Conservation (phyloP, 176 grass and related monocot genomes). For the Raddia distichophylla region DNA sequence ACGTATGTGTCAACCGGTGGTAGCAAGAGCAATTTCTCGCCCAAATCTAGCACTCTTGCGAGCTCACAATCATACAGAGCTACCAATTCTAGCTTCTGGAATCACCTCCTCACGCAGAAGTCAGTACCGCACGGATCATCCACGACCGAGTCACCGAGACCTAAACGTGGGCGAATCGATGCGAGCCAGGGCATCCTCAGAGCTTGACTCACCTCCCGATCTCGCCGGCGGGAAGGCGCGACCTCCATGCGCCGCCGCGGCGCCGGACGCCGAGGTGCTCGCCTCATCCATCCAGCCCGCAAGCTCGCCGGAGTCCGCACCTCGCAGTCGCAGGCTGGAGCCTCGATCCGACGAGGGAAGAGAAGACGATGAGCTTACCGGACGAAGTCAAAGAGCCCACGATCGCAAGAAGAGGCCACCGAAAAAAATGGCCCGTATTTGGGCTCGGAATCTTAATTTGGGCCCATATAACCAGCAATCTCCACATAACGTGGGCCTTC, state of each 20-base stretch:
- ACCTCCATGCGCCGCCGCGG: slow-evolving; percentile 6
- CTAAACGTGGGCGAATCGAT: slow-evolving; percentile 26
- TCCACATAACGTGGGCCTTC: background rate
- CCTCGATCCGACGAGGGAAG: slow-evolving; percentile 12
- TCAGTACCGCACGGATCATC: background rate
- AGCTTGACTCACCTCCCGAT: slow-evolving; percentile 64
- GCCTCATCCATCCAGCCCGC: slow-evolving; percentile 54
- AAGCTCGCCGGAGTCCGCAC: slow-evolving; percentile 34
- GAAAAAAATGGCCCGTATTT: background rate
- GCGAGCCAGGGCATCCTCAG: background rate
- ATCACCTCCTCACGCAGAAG: background rate
- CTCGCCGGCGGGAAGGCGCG: slow-evolving; percentile 43
- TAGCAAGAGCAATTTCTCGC: slow-evolving; percentile 4
- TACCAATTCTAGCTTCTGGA: slow-evolving; percentile 1
- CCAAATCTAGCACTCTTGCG: background rate
- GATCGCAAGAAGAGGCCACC: background rate
- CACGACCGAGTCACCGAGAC: background rate
- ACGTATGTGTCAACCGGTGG: background rate
- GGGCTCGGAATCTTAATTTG: background rate
- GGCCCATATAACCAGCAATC: no score
- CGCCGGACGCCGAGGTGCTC: slow-evolving; percentile 52
- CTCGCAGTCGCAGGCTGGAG: background rate
- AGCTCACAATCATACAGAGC: background rate
- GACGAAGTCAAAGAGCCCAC: background rate
- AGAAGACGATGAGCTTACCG: background rate